Evolutionary conservation across 192 early-diverging fungal species (phyloP).

Genomic region (Entomortierella parvispora): DNA sequence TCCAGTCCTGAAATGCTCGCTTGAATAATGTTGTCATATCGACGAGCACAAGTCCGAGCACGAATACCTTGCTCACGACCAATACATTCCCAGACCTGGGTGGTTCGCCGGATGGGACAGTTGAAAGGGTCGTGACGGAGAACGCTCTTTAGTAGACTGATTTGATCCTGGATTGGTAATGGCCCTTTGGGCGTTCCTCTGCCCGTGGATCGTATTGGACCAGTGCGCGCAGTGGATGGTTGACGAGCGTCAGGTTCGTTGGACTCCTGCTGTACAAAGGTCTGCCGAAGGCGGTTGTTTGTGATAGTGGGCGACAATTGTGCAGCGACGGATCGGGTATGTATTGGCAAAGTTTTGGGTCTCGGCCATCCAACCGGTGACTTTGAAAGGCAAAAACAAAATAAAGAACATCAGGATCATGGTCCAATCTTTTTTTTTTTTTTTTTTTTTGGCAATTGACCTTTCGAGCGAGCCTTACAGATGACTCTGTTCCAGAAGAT

Average conservation of each 20-base stretch:
- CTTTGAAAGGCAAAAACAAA: too few species aligned
- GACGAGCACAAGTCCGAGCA: conserved; percentile 44
- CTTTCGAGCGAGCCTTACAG: too few species aligned
- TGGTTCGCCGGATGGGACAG: conserved; percentile 47
- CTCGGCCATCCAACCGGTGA: too few species aligned
- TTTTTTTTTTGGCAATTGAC: too few species aligned
- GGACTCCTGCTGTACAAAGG: background rate
- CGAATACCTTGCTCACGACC: conserved; percentile 40
- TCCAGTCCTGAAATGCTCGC: conserved; percentile 46
- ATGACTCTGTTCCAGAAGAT: too few species aligned
- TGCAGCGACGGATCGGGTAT: too few species aligned
- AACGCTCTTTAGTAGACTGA: conserved; percentile 34
- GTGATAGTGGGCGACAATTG: too few species aligned
- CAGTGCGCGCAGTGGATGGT: background rate
- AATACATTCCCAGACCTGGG: conserved; percentile 47
- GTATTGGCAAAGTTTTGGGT: too few species aligned
- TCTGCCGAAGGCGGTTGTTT: too few species aligned
- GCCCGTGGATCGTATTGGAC: conserved; percentile 14
- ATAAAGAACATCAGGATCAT: too few species aligned
- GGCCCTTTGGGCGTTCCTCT: conserved; percentile 51
- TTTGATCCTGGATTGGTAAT: conserved; percentile 40
- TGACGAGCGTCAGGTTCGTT: too few species aligned
- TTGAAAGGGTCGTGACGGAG: conserved; percentile 48
- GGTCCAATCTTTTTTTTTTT: too few species aligned
- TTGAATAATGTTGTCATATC: conserved; percentile 49